Evolutionary conservation across 1,284 basidiomycete genomes (phyloP).

Genomic region (Malassezia restricta): DNA sequence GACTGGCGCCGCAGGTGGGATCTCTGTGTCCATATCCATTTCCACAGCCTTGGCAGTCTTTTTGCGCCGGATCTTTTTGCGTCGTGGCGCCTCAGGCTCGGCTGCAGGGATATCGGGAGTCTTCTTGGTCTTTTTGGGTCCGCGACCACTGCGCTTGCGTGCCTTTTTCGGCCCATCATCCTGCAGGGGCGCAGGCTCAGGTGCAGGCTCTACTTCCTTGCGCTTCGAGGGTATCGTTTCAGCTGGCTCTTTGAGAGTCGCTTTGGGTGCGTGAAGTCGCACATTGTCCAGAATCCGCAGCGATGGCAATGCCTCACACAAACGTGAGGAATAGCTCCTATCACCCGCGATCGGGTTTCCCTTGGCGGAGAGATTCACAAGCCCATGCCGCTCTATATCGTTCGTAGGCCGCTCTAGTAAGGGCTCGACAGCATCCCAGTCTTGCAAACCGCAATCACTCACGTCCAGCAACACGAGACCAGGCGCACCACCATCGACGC

Average conservation of each 20-base stretch:
- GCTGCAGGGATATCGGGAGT: not conserved
- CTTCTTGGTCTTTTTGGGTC: constrained; percentile 1
- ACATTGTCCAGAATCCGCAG: constrained; percentile 29
- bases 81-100: not conserved
- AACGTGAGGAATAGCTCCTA: constrained; percentile 20
- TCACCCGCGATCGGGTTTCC: constrained; percentile 25
- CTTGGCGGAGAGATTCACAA: constrained; percentile 27
- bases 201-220: not conserved
- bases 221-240: not conserved
- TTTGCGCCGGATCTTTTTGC: constrained; percentile 10
- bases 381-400: constrained; percentile 17
- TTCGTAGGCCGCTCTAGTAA: constrained; percentile 12
- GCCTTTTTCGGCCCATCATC: constrained; percentile 6
- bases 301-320: constrained; percentile 17
- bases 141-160: constrained; percentile 16
- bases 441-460: constrained; percentile 30
- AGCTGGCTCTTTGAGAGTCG: not conserved
- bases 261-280: constrained; percentile 12
- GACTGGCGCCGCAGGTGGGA: not conserved
- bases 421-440: constrained; percentile 21
- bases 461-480: constrained; percentile 34
- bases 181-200: not conserved
- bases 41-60: constrained; percentile 5
- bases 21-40: constrained; percentile 8
- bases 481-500: constrained; percentile 27